phyloP scores from a whole-genome alignment of 176 grass and related monocot genomes.

The Musa troglodytarum region DNA sequence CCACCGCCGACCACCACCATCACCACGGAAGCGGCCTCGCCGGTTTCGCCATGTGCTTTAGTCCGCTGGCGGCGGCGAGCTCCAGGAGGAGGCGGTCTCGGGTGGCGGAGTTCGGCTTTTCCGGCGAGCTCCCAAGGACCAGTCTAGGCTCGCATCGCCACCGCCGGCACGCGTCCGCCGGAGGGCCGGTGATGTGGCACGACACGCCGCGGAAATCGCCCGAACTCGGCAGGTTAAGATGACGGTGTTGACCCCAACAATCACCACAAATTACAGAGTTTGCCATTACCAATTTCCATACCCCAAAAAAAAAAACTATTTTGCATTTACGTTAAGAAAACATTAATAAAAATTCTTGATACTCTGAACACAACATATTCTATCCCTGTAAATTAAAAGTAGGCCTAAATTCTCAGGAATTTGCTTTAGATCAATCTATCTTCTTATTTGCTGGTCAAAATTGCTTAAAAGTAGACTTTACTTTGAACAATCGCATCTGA shows the following conservation, averaged over 20 bases:
- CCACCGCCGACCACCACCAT: not conserved
- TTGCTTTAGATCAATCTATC: too few species aligned
- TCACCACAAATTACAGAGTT: not conserved
- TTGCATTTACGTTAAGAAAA: too few species aligned
- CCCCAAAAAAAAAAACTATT: too few species aligned
- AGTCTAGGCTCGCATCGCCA: not conserved
- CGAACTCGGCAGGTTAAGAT: not conserved
- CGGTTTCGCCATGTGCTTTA: not conserved
- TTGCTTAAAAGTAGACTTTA: too few species aligned
- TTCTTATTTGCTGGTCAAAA: too few species aligned
- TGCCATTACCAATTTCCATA: not conserved
- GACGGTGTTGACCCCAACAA: not conserved
- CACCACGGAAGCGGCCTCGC: not conserved
- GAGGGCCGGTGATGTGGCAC: not conserved
- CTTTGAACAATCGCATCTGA: too few species aligned
- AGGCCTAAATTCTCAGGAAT: not conserved
- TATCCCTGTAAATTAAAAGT: not conserved
- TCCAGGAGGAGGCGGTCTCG: not conserved
- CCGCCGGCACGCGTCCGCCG: not conserved
- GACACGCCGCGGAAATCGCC: not conserved
- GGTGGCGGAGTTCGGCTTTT: not conserved
- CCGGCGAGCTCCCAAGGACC: not conserved
- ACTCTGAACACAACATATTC: too few species aligned
- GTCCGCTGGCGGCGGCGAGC: not conserved
- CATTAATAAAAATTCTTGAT: too few species aligned